Evolutionary conservation across 345 rosid species (phyloP), one percentile per base, ranked within the genome.

Genomic region (Clarkia xantiana): DNA sequence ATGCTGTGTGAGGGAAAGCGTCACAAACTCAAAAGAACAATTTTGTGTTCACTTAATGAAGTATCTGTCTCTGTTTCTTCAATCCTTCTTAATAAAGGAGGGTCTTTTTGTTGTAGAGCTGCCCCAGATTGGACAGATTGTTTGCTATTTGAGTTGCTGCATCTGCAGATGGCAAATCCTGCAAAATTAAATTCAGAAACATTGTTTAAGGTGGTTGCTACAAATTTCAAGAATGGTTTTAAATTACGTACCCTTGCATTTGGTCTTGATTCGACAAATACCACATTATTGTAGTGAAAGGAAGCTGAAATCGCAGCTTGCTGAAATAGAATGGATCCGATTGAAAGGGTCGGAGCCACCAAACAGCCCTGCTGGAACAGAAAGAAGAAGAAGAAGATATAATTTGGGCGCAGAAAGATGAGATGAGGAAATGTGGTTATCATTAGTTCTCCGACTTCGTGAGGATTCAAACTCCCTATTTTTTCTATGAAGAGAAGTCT

Each of bases 271-370:
- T 91, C 96, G 23, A 86, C 85, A n/a, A 91, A 76, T 63, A 86
- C 96, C 12, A 78, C 94, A 16, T 84, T 91, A 63, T 67, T 91
- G 80, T 81, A 84, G 67, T 91, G 98, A 77, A 91, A 91, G 49
- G 94, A 80, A 38, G 96, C 98, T 55, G 86, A 64, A 68, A 91
- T 84, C 60, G 86, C 85, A 45, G 96, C 96, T 69, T 84, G 96
- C 66, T 91, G 96, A 58, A 91, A 85, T 56, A 91, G 89, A 60
- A 91, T 86, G 40, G 93, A 81, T 44, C 94, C 93, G 59, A 84
- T 80, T 18, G 98, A 86, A 17, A 86, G 80, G 46, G 96, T 84
- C 44, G 86, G 98, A 47, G 94, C 94, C 20, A 91, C 76, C 39
- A 86, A 71, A 47, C 94, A 91, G 52, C 98, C 98, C 94, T 91